Evolutionary conservation across 2,329 filamentous ascomycete species (phyloP), one percentile per base, ranked within the genome.

Genomic region (Akanthomyces dipterigenus): DNA sequence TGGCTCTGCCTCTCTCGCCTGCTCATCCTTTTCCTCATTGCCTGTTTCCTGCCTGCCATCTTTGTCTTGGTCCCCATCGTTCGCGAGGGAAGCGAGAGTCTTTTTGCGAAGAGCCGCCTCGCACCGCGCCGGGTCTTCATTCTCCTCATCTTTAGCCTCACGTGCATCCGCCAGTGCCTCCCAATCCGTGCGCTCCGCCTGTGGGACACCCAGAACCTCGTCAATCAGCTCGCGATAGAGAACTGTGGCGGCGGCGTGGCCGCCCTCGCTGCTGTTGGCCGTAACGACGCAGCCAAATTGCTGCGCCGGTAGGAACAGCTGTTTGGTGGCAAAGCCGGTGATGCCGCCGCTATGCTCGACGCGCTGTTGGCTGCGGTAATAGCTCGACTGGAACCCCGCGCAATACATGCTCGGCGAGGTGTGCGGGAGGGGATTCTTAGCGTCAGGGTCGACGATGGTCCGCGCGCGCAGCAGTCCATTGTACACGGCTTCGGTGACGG

Each of bases 221-320:
- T 68, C 66, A 1, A 69, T 64, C 5, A 72, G 49, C 12, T 66
- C 65, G 0, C 65, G 56, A 18, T 63, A 49, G 1, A 72, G 4
- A 8, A 68, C 62, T 0, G 63, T 60, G 0, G 64, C 63, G 12
- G 62, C 64, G 0, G 69, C 63, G 12, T 63, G 46, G 3, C 59
- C 60, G 0, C 64, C 64, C 0, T 64, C 65, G 2, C 57, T 62
- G 0, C 69, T 63, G 31, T 73, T 73, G 1, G 67, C 67, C 9
- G 70, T 53, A 0, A 72, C 61, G 24, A 66, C 65, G 5, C 62
- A 66, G 1, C 70, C 71, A 43, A 72, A 69, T 11, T 63, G 63
- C 28, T 66, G 54, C 0, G 60, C 64, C 1, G 70, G 71, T 1
- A 72, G n/a, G 45, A 71, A 71, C 14, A 70, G 64, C 38, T 70